Evolutionary conservation across 2,329 filamentous ascomycete species (phyloP).

Genomic region (Geosmithia morbida): DNA sequence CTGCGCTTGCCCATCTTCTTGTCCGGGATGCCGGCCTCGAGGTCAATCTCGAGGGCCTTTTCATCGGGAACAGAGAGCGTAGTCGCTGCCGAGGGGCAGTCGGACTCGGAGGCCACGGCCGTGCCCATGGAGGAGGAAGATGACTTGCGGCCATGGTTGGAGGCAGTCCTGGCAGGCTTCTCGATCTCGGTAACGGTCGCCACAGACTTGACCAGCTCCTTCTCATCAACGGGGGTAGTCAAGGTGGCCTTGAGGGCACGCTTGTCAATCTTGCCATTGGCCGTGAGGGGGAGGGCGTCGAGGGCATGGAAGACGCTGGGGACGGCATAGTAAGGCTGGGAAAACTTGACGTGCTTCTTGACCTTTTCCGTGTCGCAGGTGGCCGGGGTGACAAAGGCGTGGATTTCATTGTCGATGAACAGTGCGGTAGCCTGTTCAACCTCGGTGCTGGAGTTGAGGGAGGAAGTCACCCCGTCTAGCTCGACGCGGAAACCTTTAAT

Average conservation of each 20-base stretch:
- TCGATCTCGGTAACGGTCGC: neutral
- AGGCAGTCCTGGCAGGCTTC: neutral
- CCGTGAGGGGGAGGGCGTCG: constrained; percentile 22
- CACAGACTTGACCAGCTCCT: neutral
- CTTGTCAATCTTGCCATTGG: constrained; percentile 37
- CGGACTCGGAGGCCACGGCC: neutral
- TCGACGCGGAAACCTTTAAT: constrained; percentile 48
- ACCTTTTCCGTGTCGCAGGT: constrained; percentile 14
- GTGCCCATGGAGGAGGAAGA: neutral
- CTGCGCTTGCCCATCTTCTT: constrained; percentile 16
- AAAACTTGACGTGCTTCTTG: constrained; percentile 15
- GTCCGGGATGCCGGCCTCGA: constrained; percentile 10
- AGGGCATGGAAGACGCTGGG: constrained; percentile 23
- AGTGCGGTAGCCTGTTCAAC: constrained; percentile 32
- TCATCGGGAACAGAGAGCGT: constrained; percentile 1
- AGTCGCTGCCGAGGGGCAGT: neutral
- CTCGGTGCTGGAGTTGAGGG: constrained; percentile 27
- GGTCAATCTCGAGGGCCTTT: constrained; percentile 7
- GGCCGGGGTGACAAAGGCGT: constrained; percentile 11
- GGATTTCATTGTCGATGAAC: constrained; percentile 23
- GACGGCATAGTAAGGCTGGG: constrained; percentile 31
- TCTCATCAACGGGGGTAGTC: neutral
- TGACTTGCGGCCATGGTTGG: neutral
- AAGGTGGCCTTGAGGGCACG: constrained; percentile 2
- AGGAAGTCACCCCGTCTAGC: constrained; percentile 40